Base-by-base conservation (phyloP, 768 basidiomycete species). In the Collybia nuda region DNA sequence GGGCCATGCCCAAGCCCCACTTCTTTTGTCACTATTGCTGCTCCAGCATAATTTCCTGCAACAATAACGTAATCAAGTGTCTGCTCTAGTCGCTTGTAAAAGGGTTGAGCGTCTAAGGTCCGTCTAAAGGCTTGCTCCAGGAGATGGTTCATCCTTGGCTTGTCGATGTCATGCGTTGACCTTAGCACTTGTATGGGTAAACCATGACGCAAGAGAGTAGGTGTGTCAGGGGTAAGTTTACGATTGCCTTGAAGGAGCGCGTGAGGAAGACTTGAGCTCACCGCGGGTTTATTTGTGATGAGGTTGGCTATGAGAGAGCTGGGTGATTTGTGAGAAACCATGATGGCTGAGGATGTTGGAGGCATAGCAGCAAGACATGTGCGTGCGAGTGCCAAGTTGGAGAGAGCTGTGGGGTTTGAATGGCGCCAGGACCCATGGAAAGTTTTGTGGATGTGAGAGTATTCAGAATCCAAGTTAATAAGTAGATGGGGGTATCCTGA, bases 291-390 rank as follows among this genome's bases (percentile, higher is more conserved):
- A 67, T 99, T 99, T 26, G 96, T 99, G 63, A 99, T 95, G 22
- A 99, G 80, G 69, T 98, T 98, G 40, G 84, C 96, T 60, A 99
- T 98, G 54, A 99, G 82, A 2, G 92, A 92, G 53, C 91, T 92
- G 0, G 94, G 90, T 1, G 94, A 96, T 44, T 94, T 91, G 71
- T 99, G 97, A 12, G 93, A 96, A 43, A 98, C 97, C 85, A 99
- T 90, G 56, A 98, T 78, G 11, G 94, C 97, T 14, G 94, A 97
- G 1, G 96, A 93, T 2, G 90, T 81, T 6, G 88, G 81, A 1
- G 97, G 97, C 90, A 99, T 97, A 67, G 92, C 90, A 2, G 78
- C 73, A 36, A 99, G 78, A 66, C 97, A 99, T 32, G 84, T 88
- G 28, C 83, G 84, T 8, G 97, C 88, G 35, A 99, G 78, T 6